Base-by-base conservation (phyloP, 352 stramenopile species). In the Globisporangium barbulae region DNA sequence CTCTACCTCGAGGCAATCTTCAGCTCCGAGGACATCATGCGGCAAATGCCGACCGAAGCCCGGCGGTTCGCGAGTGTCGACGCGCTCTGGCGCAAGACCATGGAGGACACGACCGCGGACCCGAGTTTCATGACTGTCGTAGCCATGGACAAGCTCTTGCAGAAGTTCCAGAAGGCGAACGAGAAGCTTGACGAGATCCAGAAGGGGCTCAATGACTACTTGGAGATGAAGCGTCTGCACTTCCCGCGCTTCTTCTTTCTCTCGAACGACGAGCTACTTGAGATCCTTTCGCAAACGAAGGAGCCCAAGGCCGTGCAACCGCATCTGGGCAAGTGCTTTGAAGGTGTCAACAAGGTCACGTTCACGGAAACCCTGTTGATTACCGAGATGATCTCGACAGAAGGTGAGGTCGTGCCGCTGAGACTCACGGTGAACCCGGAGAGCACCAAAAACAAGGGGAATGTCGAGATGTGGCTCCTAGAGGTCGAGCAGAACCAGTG, bases 1-100 rank as follows among this genome's bases (percentile, higher is more conserved):
- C 77, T 98, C 33, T 98, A 98, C 66, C 81, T 98, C 6, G 93
- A 98, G 72, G 92, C 95, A 5, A 98, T 98, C 53, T 98, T 98
- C 67, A 94, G 84, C 59, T 97, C 86, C 1, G 91, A 98, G 44
- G 96, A 98, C 63, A 98, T 98, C 50, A 97, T 98, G 90, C 78
- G 93, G 12, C 94, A 98, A 76, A 96, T 98, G 82, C 94, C 94
- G 5, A 97, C 90, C 0, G 92, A 98, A 55, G 89, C 89, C 2
- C 74, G 89, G 39, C 83, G 90, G 0, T 97, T 97, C 68, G 89
- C 87, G 5, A 92, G 82, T 41, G 90, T 97, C 41, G 91, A 97
- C 59, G 83, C 87, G 9, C 56, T 96, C 2, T 97, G 91, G 91
- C 79, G 88, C n/a, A 95, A 97, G 72, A 97, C 87, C 1, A 97